Evolutionary conservation across 495 filamentous ascomycete genomes (phyloP).

Genomic region (Haplographium delicatum): DNA sequence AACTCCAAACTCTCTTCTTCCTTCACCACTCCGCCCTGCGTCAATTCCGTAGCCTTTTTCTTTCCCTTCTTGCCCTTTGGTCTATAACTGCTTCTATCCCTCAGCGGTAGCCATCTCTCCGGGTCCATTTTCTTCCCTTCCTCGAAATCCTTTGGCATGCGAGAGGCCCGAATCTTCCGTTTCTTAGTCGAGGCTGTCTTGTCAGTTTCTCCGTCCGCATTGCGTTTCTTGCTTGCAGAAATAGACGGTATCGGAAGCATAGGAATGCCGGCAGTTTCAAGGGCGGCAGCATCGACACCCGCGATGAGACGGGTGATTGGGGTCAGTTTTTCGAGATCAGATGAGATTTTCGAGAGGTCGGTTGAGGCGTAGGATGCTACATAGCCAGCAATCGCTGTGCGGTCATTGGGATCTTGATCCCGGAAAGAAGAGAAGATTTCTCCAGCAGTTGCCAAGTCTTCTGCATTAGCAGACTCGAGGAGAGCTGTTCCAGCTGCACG

Average conservation of each 20-base stretch:
- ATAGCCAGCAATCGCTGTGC: conserved; percentile 67
- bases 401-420: conserved; percentile 56
- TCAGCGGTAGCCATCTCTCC: conserved; percentile 87
- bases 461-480: conserved; percentile 61
- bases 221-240: conserved; percentile 49
- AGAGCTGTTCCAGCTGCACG: conserved; percentile 75
- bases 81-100: conserved; percentile 80
- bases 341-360: conserved; percentile 53
- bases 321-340: conserved; percentile 58
- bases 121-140: conserved; percentile 71
- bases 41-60: conserved; percentile 68
- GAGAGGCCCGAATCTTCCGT: conserved; percentile 62
- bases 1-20: conserved; percentile 62
- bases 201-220: conserved; percentile 40
- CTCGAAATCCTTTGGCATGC: conserved; percentile 74
- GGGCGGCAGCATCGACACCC: conserved; percentile 59
- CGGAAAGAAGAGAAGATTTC: conserved; percentile 69
- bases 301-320: conserved; percentile 59
- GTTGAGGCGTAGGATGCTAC: conserved; percentile 75
- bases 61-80: conserved; percentile 91
- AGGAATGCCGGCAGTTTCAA: conserved; percentile 75
- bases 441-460: conserved; percentile 63
- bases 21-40: conserved; percentile 75
- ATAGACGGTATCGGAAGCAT: conserved; percentile 40
- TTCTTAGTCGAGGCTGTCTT: conserved; percentile 42